phyloP scores from a whole-genome alignment of 2,329 filamentous ascomycete species.

The Colletotrichum orchidophilum region DNA sequence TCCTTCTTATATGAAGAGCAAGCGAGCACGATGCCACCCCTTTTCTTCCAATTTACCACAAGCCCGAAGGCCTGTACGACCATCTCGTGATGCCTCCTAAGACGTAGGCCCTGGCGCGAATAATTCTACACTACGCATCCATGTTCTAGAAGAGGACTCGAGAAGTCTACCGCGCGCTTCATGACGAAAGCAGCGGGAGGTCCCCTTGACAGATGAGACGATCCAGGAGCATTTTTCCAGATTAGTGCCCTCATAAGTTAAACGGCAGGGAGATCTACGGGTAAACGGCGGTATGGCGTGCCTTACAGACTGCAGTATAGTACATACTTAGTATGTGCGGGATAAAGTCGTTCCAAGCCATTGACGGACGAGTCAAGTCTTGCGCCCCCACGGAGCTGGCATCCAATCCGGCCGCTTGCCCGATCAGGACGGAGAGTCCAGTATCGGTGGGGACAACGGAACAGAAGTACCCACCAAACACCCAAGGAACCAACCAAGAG shows the following conservation, averaged over 20 bases:
- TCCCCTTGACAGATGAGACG: background rate
- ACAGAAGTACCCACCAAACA: background rate
- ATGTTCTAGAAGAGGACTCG: background rate
- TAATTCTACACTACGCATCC: background rate
- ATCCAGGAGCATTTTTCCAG: background rate
- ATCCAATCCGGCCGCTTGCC: background rate
- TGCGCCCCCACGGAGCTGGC: background rate
- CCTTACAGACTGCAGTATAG: background rate
- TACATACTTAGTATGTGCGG: background rate
- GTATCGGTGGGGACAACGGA: background rate
- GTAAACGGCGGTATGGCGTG: background rate
- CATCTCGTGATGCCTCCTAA: background rate
- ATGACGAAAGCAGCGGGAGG: conserved; percentile 11
- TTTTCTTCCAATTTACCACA: background rate
- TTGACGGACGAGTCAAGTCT: conserved; percentile 1
- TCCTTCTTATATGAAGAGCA: background rate
- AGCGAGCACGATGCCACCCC: background rate
- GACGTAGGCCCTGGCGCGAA: background rate
- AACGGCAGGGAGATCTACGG: background rate
- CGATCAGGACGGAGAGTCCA: conserved; percentile 5
- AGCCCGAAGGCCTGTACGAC: background rate
- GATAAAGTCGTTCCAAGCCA: background rate
- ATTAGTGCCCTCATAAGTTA: background rate
- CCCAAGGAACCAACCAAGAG: background rate
- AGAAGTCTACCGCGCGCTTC: conserved; percentile 26